phyloP scores from a whole-genome alignment of 2,329 filamentous ascomycete genomes.

The Fusarium sacchari region DNA sequence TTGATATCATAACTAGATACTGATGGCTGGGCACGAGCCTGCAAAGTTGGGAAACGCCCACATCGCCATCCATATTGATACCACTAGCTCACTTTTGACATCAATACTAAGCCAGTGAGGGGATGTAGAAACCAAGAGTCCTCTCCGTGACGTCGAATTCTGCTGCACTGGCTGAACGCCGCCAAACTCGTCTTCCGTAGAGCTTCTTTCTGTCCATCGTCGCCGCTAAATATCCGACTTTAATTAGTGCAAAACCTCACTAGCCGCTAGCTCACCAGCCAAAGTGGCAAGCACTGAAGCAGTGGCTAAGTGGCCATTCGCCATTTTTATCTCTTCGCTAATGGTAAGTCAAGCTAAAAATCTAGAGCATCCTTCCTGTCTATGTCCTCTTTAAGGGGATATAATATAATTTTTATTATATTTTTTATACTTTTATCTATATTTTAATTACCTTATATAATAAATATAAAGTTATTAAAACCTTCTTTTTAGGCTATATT shows the following conservation, averaged over 20 bases:
- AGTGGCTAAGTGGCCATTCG: neutral
- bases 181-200: conserved; percentile 24
- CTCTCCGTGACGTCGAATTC: neutral
- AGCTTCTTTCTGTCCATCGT: neutral
- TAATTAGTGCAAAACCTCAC: neutral
- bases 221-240: conserved; percentile 2
- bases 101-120: neutral
- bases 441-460: too few relatives aligned
- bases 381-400: too few relatives aligned
- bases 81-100: neutral
- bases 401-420: too few relatives aligned
- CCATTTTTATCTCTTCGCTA: neutral
- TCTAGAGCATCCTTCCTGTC: neutral
- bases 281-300: conserved; percentile 2
- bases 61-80: neutral
- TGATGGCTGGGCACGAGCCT: neutral
- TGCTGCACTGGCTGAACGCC: conserved; percentile 8
- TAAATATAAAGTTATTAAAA: too few relatives aligned
- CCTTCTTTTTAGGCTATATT: too few relatives aligned
- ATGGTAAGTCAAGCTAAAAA: conserved; percentile 26
- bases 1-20: conserved; percentile 67
- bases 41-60: neutral
- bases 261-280: neutral
- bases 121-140: neutral
- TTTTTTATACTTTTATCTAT: too few relatives aligned